A percentile compares a stretch with the other conserved stretches of the same genome.
Evolutionary conservation across 208 protist genomes (phyloP).

Genomic region (Porcisia hertigi): DNA sequence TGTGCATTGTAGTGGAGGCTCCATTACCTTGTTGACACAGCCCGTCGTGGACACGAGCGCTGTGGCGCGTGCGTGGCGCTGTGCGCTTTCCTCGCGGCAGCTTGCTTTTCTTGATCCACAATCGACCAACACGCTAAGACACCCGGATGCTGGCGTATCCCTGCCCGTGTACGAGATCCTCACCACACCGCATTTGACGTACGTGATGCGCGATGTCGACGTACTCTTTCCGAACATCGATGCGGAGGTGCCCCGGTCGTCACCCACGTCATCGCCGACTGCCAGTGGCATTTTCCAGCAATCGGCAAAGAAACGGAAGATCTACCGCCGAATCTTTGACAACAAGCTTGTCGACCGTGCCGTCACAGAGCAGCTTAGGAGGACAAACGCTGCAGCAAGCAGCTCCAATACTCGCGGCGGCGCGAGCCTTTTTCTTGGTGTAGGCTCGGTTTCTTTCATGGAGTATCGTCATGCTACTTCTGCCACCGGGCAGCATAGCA

Average conservation of each 20-base stretch:
- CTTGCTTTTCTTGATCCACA: constrained; percentile 9
- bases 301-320: constrained; percentile 27
- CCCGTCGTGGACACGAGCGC: constrained; percentile 8
- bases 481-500: background rate
- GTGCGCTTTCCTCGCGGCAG: constrained; percentile 16
- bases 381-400: background rate
- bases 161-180: constrained; percentile 31
- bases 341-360: constrained; percentile 24
- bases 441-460: constrained; percentile 27
- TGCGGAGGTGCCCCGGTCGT: constrained; percentile 3
- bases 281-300: constrained; percentile 17
- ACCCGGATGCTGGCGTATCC: background rate
- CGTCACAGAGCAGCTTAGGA: constrained; percentile 18
- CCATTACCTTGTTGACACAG: constrained; percentile 25
- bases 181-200: constrained; percentile 32
- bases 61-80: constrained; percentile 24
- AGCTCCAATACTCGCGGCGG: background rate
- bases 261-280: background rate
- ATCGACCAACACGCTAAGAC: background rate
- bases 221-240: constrained; percentile 37
- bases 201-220: constrained; percentile 34
- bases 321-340: constrained; percentile 35
- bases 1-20: constrained; percentile 31
- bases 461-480: constrained; percentile 29
- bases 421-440: constrained; percentile 24